Percentiles rank a stretch among this genome's conserved stretches.
Conservation (phyloP, 2,329 filamentous ascomycete genomes). For the Trichoderma koningiopsis region DNA sequence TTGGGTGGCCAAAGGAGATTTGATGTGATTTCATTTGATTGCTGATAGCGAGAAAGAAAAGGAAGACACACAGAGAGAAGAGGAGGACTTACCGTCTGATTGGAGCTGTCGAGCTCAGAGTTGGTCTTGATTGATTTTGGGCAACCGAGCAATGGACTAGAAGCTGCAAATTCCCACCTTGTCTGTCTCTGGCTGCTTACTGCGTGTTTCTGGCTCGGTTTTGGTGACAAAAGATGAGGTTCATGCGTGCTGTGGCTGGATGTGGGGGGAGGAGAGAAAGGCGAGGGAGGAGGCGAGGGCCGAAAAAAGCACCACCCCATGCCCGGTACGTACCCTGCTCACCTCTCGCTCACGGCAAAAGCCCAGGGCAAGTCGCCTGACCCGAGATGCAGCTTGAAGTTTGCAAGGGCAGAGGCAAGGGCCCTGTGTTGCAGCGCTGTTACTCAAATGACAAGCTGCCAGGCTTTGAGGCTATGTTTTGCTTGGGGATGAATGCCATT, state of each 20-base stretch:
- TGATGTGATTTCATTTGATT: neutral
- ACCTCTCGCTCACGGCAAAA: neutral
- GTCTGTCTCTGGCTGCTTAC: neutral
- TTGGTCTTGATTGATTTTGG: neutral
- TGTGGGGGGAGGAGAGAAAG: conserved; percentile 12
- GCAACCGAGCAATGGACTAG: neutral
- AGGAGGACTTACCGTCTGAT: neutral
- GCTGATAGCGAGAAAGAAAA: neutral
- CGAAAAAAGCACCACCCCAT: neutral
- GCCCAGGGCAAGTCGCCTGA: conserved; percentile 19
- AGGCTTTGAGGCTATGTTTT: neutral
- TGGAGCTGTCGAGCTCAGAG: neutral
- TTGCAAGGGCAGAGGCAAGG: conserved; percentile 14
- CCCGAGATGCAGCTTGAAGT: neutral
- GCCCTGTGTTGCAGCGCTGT: neutral
- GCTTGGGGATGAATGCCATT: neutral
- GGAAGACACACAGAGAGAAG: neutral
- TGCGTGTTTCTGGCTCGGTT: neutral
- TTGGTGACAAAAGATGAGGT: conserved; percentile 10
- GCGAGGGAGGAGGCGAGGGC: conserved; percentile 5
- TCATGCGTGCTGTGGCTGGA: conserved; percentile 11
- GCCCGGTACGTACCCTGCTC: conserved; percentile 19
- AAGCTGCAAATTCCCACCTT: neutral
- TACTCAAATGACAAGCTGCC: no score
- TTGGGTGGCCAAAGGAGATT: conserved; percentile 5